Evolutionary conservation across 1,284 basidiomycete genomes (phyloP).

Genomic region (Cryptococcus amylolentus): DNA sequence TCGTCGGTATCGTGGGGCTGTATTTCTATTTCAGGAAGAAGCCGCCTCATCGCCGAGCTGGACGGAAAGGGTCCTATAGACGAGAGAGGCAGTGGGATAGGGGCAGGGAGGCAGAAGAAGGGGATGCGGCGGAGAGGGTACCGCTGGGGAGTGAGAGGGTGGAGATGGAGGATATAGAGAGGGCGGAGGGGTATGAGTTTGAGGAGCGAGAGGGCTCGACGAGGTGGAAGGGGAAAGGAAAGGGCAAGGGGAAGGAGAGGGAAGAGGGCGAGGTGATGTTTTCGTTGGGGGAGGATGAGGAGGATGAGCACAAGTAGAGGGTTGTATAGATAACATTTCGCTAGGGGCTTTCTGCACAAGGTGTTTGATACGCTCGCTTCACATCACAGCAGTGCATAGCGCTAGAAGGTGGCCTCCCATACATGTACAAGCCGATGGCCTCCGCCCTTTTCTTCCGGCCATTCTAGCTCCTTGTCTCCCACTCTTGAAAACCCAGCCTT

Average conservation of each 20-base stretch:
- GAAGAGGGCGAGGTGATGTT: conserved; percentile 54
- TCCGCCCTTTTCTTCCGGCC: conserved; percentile 2
- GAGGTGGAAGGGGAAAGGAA: conserved; percentile 19
- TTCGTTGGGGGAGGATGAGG: conserved; percentile 52
- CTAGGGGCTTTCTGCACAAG: background rate
- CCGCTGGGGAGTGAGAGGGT: conserved; percentile 53
- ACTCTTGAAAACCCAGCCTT: background rate
- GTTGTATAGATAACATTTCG: background rate
- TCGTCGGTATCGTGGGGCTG: conserved; percentile 63
- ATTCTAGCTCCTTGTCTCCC: background rate
- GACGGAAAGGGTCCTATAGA: too few species aligned
- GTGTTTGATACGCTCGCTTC: background rate
- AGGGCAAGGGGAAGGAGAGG: conserved; percentile 35
- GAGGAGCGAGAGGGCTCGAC: conserved; percentile 25
- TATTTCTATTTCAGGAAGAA: conserved; percentile 38
- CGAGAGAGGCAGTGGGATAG: background rate
- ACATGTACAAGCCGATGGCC: background rate
- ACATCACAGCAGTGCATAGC: too few species aligned
- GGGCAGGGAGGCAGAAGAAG: conserved; percentile 6
- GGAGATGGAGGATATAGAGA: conserved; percentile 40
- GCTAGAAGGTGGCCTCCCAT: background rate
- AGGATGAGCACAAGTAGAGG: conserved; percentile 4
- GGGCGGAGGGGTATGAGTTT: conserved; percentile 44
- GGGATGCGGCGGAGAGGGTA: conserved; percentile 57
- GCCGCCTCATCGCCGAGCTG: too few species aligned